A percentile compares a stretch with the other conserved stretches of the same genome.
phyloP scores from a whole-genome alignment of 1,284 basidiomycete species.

The Trichosporon faecale region DNA sequence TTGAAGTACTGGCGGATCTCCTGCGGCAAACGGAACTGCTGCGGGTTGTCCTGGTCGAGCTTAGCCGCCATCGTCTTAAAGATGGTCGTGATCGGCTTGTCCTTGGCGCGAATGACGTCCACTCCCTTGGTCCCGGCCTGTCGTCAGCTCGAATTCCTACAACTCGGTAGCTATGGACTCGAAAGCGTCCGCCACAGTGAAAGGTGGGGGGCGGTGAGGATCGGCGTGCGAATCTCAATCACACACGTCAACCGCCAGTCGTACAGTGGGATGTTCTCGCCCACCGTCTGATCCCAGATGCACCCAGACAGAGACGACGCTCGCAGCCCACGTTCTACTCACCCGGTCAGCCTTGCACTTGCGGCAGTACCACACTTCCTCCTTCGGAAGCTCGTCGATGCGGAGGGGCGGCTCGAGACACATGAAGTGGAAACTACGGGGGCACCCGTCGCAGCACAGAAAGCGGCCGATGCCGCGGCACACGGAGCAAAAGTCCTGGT shows the following conservation, averaged over 20 bases:
- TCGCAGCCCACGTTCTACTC: constrained; percentile 18
- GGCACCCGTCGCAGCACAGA: constrained; percentile 96
- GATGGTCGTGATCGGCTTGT: constrained; percentile 34
- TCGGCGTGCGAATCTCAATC: not conserved
- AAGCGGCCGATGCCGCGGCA: constrained; percentile 72
- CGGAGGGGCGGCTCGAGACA: constrained; percentile 95
- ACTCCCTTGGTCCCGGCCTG: constrained; percentile 7
- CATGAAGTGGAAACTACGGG: constrained; percentile 90
- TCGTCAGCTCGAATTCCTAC: not conserved
- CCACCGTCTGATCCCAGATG: not conserved
- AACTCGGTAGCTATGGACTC: not conserved
- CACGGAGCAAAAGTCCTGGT: constrained; percentile 91
- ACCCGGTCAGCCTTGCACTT: constrained; percentile 46
- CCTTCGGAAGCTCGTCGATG: constrained; percentile 74
- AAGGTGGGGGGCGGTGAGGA: not conserved
- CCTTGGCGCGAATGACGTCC: constrained; percentile 18
- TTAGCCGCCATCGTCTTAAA: constrained; percentile 39
- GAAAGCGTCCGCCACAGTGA: not conserved
- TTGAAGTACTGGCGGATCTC: constrained; percentile 84
- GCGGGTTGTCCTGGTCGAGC: constrained; percentile 53
- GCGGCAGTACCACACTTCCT: constrained; percentile 87
- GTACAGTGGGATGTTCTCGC: not conserved
- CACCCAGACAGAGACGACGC: not conserved
- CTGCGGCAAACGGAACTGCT: constrained; percentile 79
- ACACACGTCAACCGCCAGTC: constrained; percentile 3